Evolutionary conservation across 805 yeast species (phyloP), one percentile per base, ranked within the genome.

Genomic region (Starmerella tilneyi): DNA sequence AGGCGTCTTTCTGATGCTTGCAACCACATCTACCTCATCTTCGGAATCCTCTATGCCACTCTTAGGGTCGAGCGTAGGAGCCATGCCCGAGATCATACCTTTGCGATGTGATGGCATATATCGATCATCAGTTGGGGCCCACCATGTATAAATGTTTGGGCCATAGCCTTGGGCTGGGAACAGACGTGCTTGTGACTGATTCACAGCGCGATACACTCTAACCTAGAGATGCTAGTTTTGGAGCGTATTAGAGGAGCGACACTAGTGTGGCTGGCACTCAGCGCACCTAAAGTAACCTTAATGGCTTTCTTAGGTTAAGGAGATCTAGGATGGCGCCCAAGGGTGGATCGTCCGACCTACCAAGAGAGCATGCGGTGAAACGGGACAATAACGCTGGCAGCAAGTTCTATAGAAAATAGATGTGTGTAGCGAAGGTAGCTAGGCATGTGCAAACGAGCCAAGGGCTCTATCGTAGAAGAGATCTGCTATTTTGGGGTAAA

Each of bases 241-340:
- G 40, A 36, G 40, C 40, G 24, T 36, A 36, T 36, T 15, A 11
- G 40, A 4, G 15, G 3, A 23, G 15, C 21, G 9, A n/a, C n/a
- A 15, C 21, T 22, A 11, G 9, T n/a, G 40, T 23, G 40, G 40
- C 40, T 36, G 40, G 15, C 21, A 9, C 19, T 36, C 16, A 24
- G 30, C 40, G 23, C 40, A 36, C 21, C 29, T 5, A 15, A 24
- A 24, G 9, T 3, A 7, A 24, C 30, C 8, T 24, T 36, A 36
- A 36, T 15, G 30, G 27, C 27, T 36, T 36, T 15, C 29, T n/a
- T 22, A 36, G 40, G 40, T 36, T 24, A 23, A 36, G 40, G 40
- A 36, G 40, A 36, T 23, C 30, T 24, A 3, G 21, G 38, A 11
- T 24, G 27, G 8, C 27, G 11, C 8, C 11, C 27, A 9, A 24